Evolutionary conservation across 306 rosid species (phyloP).

Genomic region (Nissolia schottii): DNA sequence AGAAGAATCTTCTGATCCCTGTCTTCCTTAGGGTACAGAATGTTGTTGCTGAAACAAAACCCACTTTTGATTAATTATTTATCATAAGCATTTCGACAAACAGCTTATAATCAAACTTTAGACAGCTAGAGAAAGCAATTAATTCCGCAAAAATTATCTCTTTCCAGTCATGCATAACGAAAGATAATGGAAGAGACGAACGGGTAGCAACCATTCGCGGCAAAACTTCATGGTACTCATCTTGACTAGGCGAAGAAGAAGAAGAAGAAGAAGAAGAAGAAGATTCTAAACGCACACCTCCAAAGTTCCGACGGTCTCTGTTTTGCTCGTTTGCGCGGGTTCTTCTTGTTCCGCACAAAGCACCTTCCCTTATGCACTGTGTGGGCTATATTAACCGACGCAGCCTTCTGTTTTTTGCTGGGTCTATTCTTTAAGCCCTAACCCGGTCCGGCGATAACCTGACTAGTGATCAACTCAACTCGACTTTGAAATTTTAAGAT

Average conservation of each 20-base stretch:
- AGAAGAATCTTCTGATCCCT: slow-evolving; percentile 78
- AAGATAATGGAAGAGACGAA: not conserved
- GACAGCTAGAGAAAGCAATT: no score
- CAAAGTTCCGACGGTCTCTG: not conserved
- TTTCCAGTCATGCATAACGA: no score
- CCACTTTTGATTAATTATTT: not conserved
- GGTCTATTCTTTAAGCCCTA: no score
- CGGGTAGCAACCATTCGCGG: slow-evolving; percentile 77
- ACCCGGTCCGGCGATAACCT: no score
- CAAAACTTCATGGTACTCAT: slow-evolving; percentile 99
- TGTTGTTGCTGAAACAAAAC: slow-evolving; percentile 68
- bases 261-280: no score
- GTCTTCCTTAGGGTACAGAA: slow-evolving; percentile 92
- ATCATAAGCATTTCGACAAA: not conserved
- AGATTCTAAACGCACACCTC: not conserved
- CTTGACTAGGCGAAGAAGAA: slow-evolving; percentile 20
- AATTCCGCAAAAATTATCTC: no score
- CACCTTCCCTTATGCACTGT: no score
- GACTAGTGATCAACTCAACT: no score
- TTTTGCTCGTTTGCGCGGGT: not conserved
- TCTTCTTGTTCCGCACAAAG: not conserved
- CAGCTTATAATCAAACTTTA: no score
- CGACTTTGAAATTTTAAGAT: no score
- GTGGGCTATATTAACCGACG: no score
- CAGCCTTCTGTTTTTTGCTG: no score